Percentiles rank a stretch among this genome's conserved stretches.
These are phyloP conservation scores for Exophiala viscosa DNA, from an alignment of 2,329 filamentous ascomycete species.

Conservation along the genomic window DNA sequence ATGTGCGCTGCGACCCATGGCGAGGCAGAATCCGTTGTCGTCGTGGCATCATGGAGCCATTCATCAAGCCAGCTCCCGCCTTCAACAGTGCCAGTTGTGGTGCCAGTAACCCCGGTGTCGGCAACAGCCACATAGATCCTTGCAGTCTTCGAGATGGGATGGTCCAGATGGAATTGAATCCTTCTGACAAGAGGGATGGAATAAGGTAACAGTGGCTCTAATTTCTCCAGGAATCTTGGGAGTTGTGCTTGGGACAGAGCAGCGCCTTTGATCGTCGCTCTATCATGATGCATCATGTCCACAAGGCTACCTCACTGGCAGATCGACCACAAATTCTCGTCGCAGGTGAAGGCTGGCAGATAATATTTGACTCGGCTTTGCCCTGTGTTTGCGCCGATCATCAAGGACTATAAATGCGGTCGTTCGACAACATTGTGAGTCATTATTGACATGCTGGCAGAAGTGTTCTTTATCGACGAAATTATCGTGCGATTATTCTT, in stretches of 20 bases:
- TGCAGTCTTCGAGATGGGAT: slow-evolving; percentile 33
- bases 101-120: neutral
- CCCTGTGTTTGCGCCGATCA: too few relatives aligned
- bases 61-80: neutral
- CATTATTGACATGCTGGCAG: too few relatives aligned
- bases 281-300: neutral
- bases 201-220: slow-evolving; percentile 37
- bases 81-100: neutral
- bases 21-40: neutral
- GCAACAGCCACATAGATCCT: slow-evolving; percentile 16
- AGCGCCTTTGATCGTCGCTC: neutral
- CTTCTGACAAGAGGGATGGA: slow-evolving; percentile 37
- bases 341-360: neutral
- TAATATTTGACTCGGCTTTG: too few relatives aligned
- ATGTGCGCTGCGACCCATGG: slow-evolving; percentile 41
- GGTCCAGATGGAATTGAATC: slow-evolving; percentile 37
- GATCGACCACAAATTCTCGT: neutral
- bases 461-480: too few relatives aligned
- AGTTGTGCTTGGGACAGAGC: slow-evolving; percentile 6
- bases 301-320: neutral
- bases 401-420: too few relatives aligned
- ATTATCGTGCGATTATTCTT: too few relatives aligned
- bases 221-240: slow-evolving; percentile 11
- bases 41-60: slow-evolving; percentile 1
- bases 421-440: too few relatives aligned